phyloP scores from a whole-genome alignment of 805 yeast genomes.

The Brettanomyces custersianus region DNA sequence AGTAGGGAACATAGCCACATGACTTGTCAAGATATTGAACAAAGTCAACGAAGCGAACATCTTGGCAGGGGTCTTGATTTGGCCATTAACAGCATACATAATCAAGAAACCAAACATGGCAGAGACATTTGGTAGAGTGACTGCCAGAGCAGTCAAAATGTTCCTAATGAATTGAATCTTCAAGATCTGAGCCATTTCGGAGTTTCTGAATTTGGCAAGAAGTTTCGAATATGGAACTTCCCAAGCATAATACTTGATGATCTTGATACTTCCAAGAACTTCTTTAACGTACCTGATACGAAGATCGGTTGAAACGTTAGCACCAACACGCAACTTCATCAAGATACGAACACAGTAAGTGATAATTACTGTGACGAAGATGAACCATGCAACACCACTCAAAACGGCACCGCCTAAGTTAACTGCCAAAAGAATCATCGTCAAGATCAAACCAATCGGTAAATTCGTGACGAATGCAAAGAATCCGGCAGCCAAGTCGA shows the following conservation, averaged over 20 bases:
- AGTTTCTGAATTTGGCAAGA: constrained; percentile 44
- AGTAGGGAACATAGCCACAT: constrained; percentile 61
- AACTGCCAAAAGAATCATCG: constrained; percentile 53
- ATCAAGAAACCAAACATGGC: constrained; percentile 52
- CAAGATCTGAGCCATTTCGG: constrained; percentile 56
- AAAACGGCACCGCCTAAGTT: constrained; percentile 68
- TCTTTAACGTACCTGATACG: constrained; percentile 76
- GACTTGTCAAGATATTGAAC: constrained; percentile 52
- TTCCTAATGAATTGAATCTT: constrained; percentile 60
- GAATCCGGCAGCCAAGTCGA: constrained; percentile 68
- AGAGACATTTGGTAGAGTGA: constrained; percentile 59
- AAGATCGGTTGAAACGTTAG: constrained; percentile 59
- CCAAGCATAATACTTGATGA: constrained; percentile 88
- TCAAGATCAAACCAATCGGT: constrained; percentile 55
- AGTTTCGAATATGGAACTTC: constrained; percentile 64
- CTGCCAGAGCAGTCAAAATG: constrained; percentile 52
- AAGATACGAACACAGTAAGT: constrained; percentile 41
- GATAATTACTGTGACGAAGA: constrained; percentile 41
- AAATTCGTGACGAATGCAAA: constrained; percentile 56
- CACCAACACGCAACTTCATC: constrained; percentile 45
- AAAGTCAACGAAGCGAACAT: constrained; percentile 65
- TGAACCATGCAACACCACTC: constrained; percentile 54
- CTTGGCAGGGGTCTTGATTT: constrained; percentile 43
- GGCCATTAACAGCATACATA: constrained; percentile 26
- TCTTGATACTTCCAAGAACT: constrained; percentile 65